These are phyloP conservation scores for Colletotrichum kahawae DNA, from an alignment of 2,329 filamentous ascomycete genomes.

Conservation along the genomic window DNA sequence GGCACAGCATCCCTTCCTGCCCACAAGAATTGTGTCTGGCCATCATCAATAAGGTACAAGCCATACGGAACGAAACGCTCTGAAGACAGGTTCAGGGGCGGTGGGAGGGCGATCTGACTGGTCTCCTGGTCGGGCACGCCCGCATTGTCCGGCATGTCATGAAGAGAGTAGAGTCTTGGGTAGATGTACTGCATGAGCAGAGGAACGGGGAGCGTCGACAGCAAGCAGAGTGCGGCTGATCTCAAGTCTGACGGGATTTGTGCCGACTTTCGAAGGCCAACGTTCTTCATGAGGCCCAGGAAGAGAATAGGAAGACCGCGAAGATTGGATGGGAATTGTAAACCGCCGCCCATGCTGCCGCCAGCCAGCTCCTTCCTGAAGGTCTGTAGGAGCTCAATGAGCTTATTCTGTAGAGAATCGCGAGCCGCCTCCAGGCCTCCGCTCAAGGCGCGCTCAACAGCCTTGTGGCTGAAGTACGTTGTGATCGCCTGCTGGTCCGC, in stretches of 20 bases:
- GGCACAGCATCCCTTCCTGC: constrained; percentile 91
- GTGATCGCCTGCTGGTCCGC: constrained; percentile 94
- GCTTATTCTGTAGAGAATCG: constrained; percentile 88
- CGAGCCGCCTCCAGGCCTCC: constrained; percentile 88
- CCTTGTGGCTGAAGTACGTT: constrained; percentile 96
- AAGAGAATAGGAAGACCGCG: constrained; percentile 89
- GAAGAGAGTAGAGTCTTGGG: constrained; percentile 81
- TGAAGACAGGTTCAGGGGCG: constrained; percentile 83
- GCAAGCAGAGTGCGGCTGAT: constrained; percentile 87
- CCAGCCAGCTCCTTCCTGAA: constrained; percentile 97
- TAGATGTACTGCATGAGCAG: constrained; percentile 94
- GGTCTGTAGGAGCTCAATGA: constrained; percentile 90
- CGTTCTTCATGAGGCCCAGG: constrained; percentile 93
- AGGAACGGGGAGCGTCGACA: constrained; percentile 92
- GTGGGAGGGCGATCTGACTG: constrained; percentile 87
- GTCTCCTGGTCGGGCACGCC: constrained; percentile 85
- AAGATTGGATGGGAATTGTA: constrained; percentile 94
- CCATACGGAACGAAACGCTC: constrained; percentile 88
- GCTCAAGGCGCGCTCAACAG: constrained; percentile 86
- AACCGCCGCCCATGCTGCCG: constrained; percentile 91
- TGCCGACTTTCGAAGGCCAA: constrained; percentile 88
- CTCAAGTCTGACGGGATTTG: constrained; percentile 94
- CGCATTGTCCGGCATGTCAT: constrained; percentile 96
- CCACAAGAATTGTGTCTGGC: constrained; percentile 98
- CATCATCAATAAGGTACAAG: constrained; percentile 95